Evolutionary conservation across 805 yeast genomes (phyloP).

Genomic region (Wickerhamiella parazyma): DNA sequence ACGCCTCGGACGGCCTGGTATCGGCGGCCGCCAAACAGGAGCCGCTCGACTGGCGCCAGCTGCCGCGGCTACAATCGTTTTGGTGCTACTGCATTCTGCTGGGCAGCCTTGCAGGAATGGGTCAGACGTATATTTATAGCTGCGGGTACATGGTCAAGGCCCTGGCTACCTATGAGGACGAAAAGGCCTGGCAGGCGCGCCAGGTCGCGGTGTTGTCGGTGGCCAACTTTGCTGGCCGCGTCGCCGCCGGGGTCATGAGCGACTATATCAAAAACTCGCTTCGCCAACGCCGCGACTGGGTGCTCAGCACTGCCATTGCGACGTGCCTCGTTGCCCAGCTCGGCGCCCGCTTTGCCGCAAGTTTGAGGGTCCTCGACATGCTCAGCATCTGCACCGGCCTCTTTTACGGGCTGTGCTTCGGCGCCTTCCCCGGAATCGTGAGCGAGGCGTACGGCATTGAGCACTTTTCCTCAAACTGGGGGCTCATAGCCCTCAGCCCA

Average conservation of each 20-base stretch:
- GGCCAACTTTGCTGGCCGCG: slow-evolving; percentile 53
- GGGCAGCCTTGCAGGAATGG: slow-evolving; percentile 48
- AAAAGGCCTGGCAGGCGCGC: slow-evolving; percentile 39
- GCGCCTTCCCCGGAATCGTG: slow-evolving; percentile 62
- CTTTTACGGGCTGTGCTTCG: slow-evolving; percentile 61
- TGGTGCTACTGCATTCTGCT: slow-evolving; percentile 39
- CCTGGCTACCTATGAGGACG: slow-evolving; percentile 19
- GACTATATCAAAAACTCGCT: slow-evolving; percentile 40
- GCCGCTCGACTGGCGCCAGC: neutral
- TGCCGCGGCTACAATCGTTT: slow-evolving; percentile 29
- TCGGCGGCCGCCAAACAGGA: slow-evolving; percentile 2
- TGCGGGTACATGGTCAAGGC: slow-evolving; percentile 58
- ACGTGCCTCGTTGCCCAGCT: slow-evolving; percentile 40
- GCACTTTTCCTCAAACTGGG: slow-evolving; percentile 61
- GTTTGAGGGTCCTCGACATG: slow-evolving; percentile 28
- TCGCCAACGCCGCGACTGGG: slow-evolving; percentile 34
- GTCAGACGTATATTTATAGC: slow-evolving; percentile 63
- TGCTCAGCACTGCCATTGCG: slow-evolving; percentile 39
- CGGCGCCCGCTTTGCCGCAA: slow-evolving; percentile 1
- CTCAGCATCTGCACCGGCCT: slow-evolving; percentile 49
- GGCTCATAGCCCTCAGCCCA: slow-evolving; percentile 54
- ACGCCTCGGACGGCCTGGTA: neutral
- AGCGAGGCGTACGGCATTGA: slow-evolving; percentile 60
- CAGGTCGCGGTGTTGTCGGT: slow-evolving; percentile 64
- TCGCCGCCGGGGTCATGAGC: slow-evolving; percentile 48